These are phyloP conservation scores for Corymbia calophylla DNA, from an alignment of 441 rosid genomes.

Conservation along the genomic window DNA sequence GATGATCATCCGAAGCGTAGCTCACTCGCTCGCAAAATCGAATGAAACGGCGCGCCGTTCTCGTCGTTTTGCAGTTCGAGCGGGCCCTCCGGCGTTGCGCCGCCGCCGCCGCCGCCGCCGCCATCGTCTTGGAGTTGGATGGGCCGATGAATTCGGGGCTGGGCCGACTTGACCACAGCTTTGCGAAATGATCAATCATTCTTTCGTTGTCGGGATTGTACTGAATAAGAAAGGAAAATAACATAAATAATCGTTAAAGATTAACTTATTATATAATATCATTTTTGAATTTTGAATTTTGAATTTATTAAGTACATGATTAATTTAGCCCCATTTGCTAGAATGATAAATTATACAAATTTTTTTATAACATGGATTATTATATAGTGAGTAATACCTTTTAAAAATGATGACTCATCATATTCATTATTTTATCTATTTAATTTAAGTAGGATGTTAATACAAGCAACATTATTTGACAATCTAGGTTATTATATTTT, in stretches of 20 bases:
- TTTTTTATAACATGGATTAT: background rate
- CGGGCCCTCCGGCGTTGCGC: background rate
- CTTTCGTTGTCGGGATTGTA: no score
- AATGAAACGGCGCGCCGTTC: background rate
- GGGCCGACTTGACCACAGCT: background rate
- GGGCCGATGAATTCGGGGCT: background rate
- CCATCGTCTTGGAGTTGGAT: background rate
- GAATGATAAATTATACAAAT: no score
- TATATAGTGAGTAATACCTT: background rate
- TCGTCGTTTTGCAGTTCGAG: background rate
- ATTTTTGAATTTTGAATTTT: no score
- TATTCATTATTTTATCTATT: no score
- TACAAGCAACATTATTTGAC: no score
- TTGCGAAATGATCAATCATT: background rate
- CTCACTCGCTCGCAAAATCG: background rate
- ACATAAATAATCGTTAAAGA: background rate
- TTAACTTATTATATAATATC: background rate
- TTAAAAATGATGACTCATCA: background rate
- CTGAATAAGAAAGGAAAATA: background rate
- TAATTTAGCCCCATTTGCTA: background rate
- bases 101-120: background rate
- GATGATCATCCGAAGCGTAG: background rate
- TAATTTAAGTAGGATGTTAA: no score
- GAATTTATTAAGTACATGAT: no score
- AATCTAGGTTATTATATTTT: no score